Percentiles rank a stretch among this genome's conserved stretches.
Conservation (phyloP, 768 basidiomycete species). For the Gloeophyllum trabeum region DNA sequence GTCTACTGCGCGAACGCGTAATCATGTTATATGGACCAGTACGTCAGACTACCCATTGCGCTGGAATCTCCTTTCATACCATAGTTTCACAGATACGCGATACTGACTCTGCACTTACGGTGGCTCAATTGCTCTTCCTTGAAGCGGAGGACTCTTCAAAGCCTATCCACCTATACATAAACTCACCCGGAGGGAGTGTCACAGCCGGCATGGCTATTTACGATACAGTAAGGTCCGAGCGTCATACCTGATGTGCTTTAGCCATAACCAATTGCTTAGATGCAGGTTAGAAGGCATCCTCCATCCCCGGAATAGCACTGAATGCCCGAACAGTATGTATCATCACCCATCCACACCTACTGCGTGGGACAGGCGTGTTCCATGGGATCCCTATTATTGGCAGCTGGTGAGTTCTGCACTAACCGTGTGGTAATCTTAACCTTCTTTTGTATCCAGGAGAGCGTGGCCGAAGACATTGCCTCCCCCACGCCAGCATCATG, state of each 20-base stretch:
- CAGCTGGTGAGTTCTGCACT: conserved; percentile 41
- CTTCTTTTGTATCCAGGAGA: conserved; percentile 36
- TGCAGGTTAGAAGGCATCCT: conserved; percentile 47
- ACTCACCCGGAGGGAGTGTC: conserved; percentile 93
- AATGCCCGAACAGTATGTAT: conserved; percentile 50
- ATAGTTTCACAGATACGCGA: conserved; percentile 72
- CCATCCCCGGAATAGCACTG: not conserved
- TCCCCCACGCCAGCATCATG: conserved; percentile 95
- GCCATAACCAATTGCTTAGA: conserved; percentile 26
- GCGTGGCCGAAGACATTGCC: conserved; percentile 81
- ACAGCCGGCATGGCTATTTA: conserved; percentile 96
- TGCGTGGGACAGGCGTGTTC: conserved; percentile 92
- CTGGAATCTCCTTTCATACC: not conserved
- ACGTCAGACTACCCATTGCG: conserved; percentile 15
- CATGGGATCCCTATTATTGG: conserved; percentile 90
- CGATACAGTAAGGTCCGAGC: conserved; percentile 62
- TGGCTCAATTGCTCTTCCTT: conserved; percentile 88
- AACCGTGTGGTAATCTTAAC: conserved; percentile 7
- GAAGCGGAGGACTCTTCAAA: conserved; percentile 93
- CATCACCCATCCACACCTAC: conserved; percentile 92
- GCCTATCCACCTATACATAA: conserved; percentile 95
- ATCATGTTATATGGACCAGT: conserved; percentile 94
- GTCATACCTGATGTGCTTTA: conserved; percentile 1
- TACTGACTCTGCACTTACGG: conserved; percentile 76
- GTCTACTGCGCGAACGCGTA: conserved; percentile 85